Base-by-base conservation (phyloP, 805 yeast genomes). In the Yarrowia deformans region DNA sequence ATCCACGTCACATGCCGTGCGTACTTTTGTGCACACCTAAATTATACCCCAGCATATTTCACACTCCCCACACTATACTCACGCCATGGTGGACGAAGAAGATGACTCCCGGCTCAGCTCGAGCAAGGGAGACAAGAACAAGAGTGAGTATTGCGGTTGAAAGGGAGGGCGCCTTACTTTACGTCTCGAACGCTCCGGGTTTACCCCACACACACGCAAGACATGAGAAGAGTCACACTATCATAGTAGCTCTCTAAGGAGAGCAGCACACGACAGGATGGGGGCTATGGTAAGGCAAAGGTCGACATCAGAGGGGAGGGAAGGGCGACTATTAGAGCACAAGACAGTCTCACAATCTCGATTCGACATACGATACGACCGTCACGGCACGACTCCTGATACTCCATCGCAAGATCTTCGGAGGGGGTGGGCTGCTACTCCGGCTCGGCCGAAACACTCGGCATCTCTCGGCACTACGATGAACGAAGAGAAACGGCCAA, bases 91-190 rank as follows among this genome's bases (percentile, higher is more conserved):
- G 66, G 66, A 60, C 66, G 66, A 60, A 60, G 66, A 60, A 43
- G 66, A 60, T 34, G 66, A 60, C 66, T 60, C 66, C 66, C 66
- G 66, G 66, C 66, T 60, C 52, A 58, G 66, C 66, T 19, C 66
- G 66, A 60, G 66, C 66, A 60, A 60, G 66, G 66, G 66, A 60
- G 66, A 60, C 52, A 60, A 60, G 66, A 60, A 60, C 52, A 60
- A 60, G 66, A 60, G 66, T 60, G 52, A 60, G 66, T 60, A 60
- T 32, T 32, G 2, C 18, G n/a, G 4, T 32, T 32, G 54, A 14
- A 23, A 19, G 19, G 10, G 19, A 4, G 23, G 10, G 39, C 39
- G 54, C 39, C 46, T 16, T 37, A 13, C 29, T 2, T 23, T 23
- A 23, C 29, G 29, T 23, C 29, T 23, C 3, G 29, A 23, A 23